phyloP scores from a whole-genome alignment of 305 asterid genomes.

The Caryopteris hybrid region DNA sequence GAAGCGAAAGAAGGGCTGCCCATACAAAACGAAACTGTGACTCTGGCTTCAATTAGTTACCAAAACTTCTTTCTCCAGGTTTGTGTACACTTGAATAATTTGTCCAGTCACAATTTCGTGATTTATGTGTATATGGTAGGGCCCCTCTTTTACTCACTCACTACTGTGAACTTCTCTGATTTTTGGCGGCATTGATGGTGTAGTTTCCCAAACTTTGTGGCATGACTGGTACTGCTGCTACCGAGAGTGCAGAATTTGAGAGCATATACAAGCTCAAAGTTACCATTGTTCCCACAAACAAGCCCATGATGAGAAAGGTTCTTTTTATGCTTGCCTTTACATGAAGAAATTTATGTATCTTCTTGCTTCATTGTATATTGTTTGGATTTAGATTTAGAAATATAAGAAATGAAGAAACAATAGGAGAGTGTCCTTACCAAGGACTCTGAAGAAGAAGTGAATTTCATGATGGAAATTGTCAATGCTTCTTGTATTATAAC shows the following conservation, averaged over 20 bases:
- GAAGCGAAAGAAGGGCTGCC: slow-evolving; percentile 98
- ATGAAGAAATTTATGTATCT: slow-evolving; percentile 1
- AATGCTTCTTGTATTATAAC: not conserved
- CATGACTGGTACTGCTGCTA: slow-evolving; percentile 99
- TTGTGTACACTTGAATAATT: slow-evolving; percentile 24
- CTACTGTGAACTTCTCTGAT: slow-evolving; percentile 22
- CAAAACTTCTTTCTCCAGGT: slow-evolving; percentile 99
- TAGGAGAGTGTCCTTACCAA: not conserved
- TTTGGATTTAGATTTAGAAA: slow-evolving; percentile 10
- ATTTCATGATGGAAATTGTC: slow-evolving; percentile 13
- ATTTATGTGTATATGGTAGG: slow-evolving; percentile 8
- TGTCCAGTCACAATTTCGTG: slow-evolving; percentile 9
- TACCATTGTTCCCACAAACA: slow-evolving; percentile 96
- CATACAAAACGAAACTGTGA: slow-evolving; percentile 94
- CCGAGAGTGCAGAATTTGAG: slow-evolving; percentile 95
- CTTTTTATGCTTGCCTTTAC: slow-evolving; percentile 18
- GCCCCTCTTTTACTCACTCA: slow-evolving; percentile 1
- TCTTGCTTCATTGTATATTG: slow-evolving; percentile 6
- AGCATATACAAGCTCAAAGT: slow-evolving; percentile 99
- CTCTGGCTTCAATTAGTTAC: slow-evolving; percentile 97
- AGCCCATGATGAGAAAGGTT: slow-evolving; percentile 97
- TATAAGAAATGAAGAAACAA: not conserved
- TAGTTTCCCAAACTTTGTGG: slow-evolving; percentile 99
- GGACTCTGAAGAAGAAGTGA: not conserved
- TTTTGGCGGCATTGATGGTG: slow-evolving; percentile 30